Evolutionary conservation across 2,329 filamentous ascomycete species (phyloP).

Genomic region (Venturia nashicola): DNA sequence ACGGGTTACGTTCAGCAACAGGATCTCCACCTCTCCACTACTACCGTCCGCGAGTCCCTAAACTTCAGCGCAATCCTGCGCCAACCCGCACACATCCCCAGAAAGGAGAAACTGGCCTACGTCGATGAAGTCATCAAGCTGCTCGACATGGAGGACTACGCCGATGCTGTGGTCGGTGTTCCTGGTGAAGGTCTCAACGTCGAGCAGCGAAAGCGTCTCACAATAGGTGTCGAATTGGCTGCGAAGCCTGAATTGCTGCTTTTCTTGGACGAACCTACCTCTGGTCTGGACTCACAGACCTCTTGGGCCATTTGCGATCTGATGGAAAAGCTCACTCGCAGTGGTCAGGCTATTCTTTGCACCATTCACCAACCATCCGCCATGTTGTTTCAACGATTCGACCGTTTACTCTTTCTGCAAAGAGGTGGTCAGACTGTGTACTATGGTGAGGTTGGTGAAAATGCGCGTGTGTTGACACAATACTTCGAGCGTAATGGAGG

Average conservation of each 20-base stretch:
- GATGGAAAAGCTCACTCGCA: conserved; percentile 78
- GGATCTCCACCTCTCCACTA: conserved; percentile 74
- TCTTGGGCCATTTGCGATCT: conserved; percentile 86
- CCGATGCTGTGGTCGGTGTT: conserved; percentile 81
- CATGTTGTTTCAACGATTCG: conserved; percentile 86
- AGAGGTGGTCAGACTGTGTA: conserved; percentile 69
- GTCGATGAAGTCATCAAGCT: conserved; percentile 86
- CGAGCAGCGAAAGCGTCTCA: conserved; percentile 62
- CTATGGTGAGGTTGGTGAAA: conserved; percentile 66
- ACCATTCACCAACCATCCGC: conserved; percentile 97
- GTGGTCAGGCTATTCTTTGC: conserved; percentile 86
- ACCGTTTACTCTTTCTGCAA: conserved; percentile 65
- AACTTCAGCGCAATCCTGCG: conserved; percentile 76
- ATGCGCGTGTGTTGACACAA: conserved; percentile 52
- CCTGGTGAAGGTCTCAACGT: conserved; percentile 72
- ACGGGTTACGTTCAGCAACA: conserved; percentile 90
- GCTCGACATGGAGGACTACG: conserved; percentile 80
- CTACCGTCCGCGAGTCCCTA: conserved; percentile 79
- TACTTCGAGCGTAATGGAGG: conserved; percentile 71
- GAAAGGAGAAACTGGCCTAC: conserved; percentile 70
- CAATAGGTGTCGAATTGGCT: conserved; percentile 90
- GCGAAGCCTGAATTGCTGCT: conserved; percentile 82
- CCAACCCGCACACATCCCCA: conserved; percentile 63
- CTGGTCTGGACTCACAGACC: conserved; percentile 84
- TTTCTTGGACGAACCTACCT: conserved; percentile 91